Evolutionary conservation across 75 land plant genomes (phyloP).

Genomic region (Isoetes taiwanensis): DNA sequence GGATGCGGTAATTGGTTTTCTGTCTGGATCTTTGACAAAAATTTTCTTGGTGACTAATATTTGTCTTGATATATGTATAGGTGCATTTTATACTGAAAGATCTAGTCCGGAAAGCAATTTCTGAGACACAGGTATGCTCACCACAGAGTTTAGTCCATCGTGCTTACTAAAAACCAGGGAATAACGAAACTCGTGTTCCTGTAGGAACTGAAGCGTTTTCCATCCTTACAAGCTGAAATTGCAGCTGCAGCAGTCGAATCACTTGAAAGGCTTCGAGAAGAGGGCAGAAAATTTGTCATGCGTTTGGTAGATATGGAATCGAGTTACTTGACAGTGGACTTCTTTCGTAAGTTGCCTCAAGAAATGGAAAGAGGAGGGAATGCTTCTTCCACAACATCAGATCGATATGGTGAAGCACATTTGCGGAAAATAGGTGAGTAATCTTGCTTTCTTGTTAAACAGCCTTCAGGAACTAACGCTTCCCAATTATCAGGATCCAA

Average conservation of each 20-base stretch:
- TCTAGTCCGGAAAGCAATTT: conserved; percentile 69
- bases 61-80: not conserved
- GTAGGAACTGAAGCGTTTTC: conserved; percentile 67
- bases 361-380: conserved; percentile 78
- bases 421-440: conserved; percentile 49
- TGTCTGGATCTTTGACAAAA: not conserved
- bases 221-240: conserved; percentile 50
- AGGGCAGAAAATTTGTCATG: conserved; percentile 47
- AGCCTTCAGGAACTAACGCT: not conserved
- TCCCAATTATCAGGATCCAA: conserved; percentile 40
- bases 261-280: conserved; percentile 55
- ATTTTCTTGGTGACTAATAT: not conserved
- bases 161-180: no score
- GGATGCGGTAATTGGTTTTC: conserved; percentile 47
- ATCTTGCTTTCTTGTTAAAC: not conserved
- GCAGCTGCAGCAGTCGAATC: conserved; percentile 50
- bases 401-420: conserved; percentile 61
- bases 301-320: conserved; percentile 72
- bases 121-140: conserved; percentile 69
- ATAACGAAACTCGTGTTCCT: not conserved
- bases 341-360: conserved; percentile 76
- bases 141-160: no score
- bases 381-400: conserved; percentile 28
- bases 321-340: conserved; percentile 64
- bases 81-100: conserved; percentile 65